Evolutionary conservation across 2,329 filamentous ascomycete species (phyloP).

Genomic region (Phyllosticta citrichinensis): DNA sequence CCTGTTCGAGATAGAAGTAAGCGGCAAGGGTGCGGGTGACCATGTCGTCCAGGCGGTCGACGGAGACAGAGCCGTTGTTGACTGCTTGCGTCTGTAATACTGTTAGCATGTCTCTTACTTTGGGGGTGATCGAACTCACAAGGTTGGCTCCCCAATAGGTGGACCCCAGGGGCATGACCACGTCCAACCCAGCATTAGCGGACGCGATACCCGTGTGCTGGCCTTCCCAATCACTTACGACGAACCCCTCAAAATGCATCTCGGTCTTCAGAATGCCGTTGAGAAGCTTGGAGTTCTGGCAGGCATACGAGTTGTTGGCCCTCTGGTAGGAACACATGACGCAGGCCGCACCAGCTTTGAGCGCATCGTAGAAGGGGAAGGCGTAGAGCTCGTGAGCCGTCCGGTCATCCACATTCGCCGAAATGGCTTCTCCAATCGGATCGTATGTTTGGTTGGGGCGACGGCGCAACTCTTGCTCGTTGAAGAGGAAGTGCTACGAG

Average conservation of each 20-base stretch:
- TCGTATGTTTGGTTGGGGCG: constrained; percentile 32
- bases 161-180: constrained; percentile 29
- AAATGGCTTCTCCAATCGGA: constrained; percentile 39
- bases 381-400: constrained; percentile 58
- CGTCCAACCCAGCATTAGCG: constrained; percentile 39
- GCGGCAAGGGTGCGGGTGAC: constrained; percentile 21
- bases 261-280: constrained; percentile 44
- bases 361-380: constrained; percentile 54
- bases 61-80: constrained; percentile 17
- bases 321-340: constrained; percentile 48
- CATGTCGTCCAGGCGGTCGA: constrained; percentile 22
- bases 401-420: constrained; percentile 53
- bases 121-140: too few relatives aligned
- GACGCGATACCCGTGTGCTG: constrained; percentile 36
- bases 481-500: constrained; percentile 44
- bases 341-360: constrained; percentile 46
- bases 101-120: too few relatives aligned
- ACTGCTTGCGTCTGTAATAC: constrained; percentile 16
- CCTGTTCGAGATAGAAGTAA: constrained; percentile 27
- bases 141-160: constrained; percentile 24
- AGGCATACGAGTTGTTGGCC: constrained; percentile 23
- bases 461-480: constrained; percentile 49
- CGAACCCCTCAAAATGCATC: constrained; percentile 37
- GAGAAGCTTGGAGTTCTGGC: constrained; percentile 29
- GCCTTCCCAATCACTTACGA: constrained; percentile 36